Base-by-base conservation (phyloP, 371 early-diverging fungal genomes). In the Syncephalastrum racemosum region DNA sequence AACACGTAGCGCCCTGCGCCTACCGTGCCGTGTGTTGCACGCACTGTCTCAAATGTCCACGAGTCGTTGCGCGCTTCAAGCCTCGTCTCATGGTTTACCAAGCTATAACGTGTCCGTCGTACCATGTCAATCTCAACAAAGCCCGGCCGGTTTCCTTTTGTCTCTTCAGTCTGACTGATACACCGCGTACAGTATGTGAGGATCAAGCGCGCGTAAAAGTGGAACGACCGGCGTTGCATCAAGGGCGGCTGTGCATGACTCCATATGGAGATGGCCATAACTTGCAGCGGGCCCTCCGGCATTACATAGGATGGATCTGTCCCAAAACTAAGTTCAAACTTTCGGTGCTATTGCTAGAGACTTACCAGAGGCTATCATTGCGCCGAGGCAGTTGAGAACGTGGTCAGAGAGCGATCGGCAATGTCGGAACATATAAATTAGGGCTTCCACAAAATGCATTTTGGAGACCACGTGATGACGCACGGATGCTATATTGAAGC, bases 21-120 rank as follows among this genome's bases (percentile, higher is more conserved):
- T 8, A 67, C 64, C 4, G 71, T 68, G n/a, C 70, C 66, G 41
- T 72, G 65, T 6, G 74, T 80, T 1, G 69, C 67, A 3, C 73
- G 62, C 6, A 83, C 68, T n/a, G 82, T 87, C 60, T 89, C 89
- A 68, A 90, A 90, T 0, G 89, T 86, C 91, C 91, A 90, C 0
- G 79, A 67, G 44, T 78, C 75, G 41, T 78, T 78, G 2, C 79
- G 63, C 0, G 69, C 71, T 36, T 72, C 67, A 0, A 72, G 58
- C 7, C 60, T 22, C 12, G 56, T 71, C 31, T 71, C 73, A 18
- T 68, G 56, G 22, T 72, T 69, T 15, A 78, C 43, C 6, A 73
- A 23, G 20, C 79, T 72, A 52, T 65, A 71, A 25, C 62, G 65
- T 3, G 79, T 66, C 13, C 70, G 59, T 0, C 59, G 54, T 0